Conservation (phyloP, 805 yeast genomes). For the Hanseniaspora singularis region DNA sequence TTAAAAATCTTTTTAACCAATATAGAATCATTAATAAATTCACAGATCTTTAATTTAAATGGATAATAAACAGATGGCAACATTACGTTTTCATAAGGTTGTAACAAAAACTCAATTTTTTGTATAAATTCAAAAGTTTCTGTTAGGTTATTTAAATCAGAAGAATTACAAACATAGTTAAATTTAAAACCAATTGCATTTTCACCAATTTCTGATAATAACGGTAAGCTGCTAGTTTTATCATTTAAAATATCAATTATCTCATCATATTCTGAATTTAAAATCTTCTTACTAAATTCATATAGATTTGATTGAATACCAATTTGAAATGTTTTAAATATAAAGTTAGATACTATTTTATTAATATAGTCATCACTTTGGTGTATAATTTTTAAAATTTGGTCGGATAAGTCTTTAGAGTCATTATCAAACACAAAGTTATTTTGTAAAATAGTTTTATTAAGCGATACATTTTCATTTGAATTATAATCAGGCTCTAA, state of each 20-base stretch:
- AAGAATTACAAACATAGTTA: constrained; percentile 22
- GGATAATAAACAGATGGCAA: constrained; percentile 41
- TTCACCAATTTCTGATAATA: not conserved
- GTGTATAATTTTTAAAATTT: constrained; percentile 23
- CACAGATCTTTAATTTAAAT: constrained; percentile 40
- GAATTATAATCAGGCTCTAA: constrained; percentile 18
- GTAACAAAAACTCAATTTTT: constrained; percentile 52
- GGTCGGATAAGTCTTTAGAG: constrained; percentile 22
- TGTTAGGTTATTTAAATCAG: constrained; percentile 29
- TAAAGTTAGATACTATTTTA: constrained; percentile 30
- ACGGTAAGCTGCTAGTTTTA: not conserved
- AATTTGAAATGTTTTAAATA: constrained; percentile 34
- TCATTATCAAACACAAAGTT: constrained; percentile 33
- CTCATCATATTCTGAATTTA: not conserved
- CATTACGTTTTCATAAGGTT: constrained; percentile 52
- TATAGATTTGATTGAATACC: constrained; percentile 17
- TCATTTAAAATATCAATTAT: not conserved
- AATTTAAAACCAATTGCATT: constrained; percentile 18
- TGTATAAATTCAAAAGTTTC: constrained; percentile 40
- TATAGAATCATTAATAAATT: constrained; percentile 38
- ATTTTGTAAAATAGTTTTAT: constrained; percentile 25
- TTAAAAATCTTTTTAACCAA: constrained; percentile 60
- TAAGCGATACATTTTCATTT: constrained; percentile 11
- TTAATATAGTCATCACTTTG: constrained; percentile 24
- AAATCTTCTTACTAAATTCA: constrained; percentile 3